phyloP scores from a whole-genome alignment of 2,329 filamentous ascomycete genomes.

The Stemphylium vesicarium region DNA sequence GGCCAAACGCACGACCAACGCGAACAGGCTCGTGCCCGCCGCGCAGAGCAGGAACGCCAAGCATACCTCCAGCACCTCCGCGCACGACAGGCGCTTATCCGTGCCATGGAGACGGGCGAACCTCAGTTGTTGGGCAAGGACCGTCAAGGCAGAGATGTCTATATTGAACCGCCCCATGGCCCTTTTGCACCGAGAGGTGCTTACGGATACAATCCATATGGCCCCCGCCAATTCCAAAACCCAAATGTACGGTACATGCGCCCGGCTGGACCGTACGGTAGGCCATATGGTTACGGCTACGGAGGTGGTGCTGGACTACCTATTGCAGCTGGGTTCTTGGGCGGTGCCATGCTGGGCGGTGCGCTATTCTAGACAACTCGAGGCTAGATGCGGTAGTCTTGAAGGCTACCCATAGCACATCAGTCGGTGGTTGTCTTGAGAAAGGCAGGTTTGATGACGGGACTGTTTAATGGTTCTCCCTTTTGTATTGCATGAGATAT shows the following conservation, averaged over 20 bases:
- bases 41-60: conserved; percentile 58
- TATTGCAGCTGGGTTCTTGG: conserved; percentile 44
- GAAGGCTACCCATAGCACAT: neutral
- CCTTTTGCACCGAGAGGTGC: conserved; percentile 34
- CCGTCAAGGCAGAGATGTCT: conserved; percentile 61
- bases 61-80: conserved; percentile 61
- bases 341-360: conserved; percentile 43
- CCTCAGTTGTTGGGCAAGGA: conserved; percentile 64
- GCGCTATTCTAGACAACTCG: conserved; percentile 27
- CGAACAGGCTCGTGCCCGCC: conserved; percentile 52
- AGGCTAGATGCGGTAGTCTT: neutral
- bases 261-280: conserved; percentile 56
- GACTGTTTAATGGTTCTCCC: neutral
- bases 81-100: conserved; percentile 58
- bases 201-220: conserved; percentile 57
- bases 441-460: neutral
- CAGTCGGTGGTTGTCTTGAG: neutral
- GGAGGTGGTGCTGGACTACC: conserved; percentile 48
- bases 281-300: conserved; percentile 47
- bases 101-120: conserved; percentile 60
- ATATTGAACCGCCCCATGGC: conserved; percentile 61
- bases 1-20: conserved; percentile 63
- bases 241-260: conserved; percentile 58
- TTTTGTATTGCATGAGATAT: too few relatives aligned
- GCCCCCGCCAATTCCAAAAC: conserved; percentile 53